Evolutionary conservation across 2,329 filamentous ascomycete genomes (phyloP), one percentile per base, ranked within the genome.

Genomic region (Hypomyces perniciosus): DNA sequence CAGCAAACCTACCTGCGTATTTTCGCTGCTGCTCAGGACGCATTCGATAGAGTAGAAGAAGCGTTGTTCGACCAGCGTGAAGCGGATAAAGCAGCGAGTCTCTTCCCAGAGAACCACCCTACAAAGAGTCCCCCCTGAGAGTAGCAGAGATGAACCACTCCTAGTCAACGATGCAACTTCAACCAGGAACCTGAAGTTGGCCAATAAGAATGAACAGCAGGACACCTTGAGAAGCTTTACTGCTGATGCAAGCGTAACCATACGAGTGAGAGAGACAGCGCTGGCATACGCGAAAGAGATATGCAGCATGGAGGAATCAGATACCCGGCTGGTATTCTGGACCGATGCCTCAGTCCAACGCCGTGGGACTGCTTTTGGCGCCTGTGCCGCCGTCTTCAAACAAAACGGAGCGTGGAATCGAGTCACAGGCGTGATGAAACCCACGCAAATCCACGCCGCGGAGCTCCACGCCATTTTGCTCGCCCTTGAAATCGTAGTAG

Each of bases 381-480:
- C 8, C 6, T 46, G 34, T 10, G 33, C 44, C 9, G 33, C 26
- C 20, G 33, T 39, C 31, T 46, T n/a, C 44, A 46, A 46, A 13
- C 20, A 46, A 27, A 38, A 46, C 26, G 34, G 44, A 9, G 5
- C 13, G 2, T 46, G 44, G 44, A 38, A 38, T 13, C 13, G 10
- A 13, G 1, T 13, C 6, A 29, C 27, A 27, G 28, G 6, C 10
- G 35, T 7, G n/a, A 33, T 30, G 28, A 6, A 26, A 33, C 26
- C 10, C 26, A 29, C 27, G 34, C n/a, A 28, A 27, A 20, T 1
- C 12, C 9, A 48, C 8, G 30, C 13, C 13, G 7, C 40, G 6
- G 50, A 59, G 38, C 44, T 56, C 6, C 34, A 50, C 4, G 58
- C 51, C n/a, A 52, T 61, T 7, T 12, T 30, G 1, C 10, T 53